A percentile compares a stretch with the other conserved stretches of the same genome.
Evolutionary conservation across 148 eudicot species (phyloP).

Genomic region (Chenopodium formosanum): DNA sequence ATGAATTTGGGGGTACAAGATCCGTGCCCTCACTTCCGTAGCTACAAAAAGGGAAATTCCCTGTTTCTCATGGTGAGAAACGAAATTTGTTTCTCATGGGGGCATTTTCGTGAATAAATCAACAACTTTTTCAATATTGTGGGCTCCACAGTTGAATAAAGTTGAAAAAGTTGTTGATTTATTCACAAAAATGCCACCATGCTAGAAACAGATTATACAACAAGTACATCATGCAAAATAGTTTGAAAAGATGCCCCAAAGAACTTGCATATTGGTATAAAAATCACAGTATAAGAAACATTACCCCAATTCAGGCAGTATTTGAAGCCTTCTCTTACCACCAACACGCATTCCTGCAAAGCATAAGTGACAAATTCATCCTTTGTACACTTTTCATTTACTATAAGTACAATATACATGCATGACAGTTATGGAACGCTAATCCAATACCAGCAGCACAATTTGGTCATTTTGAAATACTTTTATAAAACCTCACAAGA

Average conservation of each 20-base stretch:
- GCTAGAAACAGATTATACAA: background rate
- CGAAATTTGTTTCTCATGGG: too few relatives aligned
- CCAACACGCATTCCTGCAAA: constrained; percentile 75
- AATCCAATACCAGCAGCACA: background rate
- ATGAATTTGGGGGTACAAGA: constrained; percentile 73
- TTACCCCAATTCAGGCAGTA: constrained; percentile 76
- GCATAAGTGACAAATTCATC: background rate
- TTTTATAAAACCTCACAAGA: too few relatives aligned
- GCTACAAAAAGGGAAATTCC: constrained; percentile 51
- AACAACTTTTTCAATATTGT: too few relatives aligned
- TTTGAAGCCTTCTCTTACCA: constrained; percentile 59
- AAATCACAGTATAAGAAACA: background rate
- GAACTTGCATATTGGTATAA: background rate
- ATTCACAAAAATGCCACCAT: too few relatives aligned
- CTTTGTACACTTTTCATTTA: background rate
- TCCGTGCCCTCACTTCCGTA: constrained; percentile 48
- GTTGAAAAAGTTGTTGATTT: too few relatives aligned
- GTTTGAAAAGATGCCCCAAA: background rate
- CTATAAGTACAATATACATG: background rate
- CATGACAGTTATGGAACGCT: background rate
- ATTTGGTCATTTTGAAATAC: background rate
- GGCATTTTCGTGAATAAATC: too few relatives aligned
- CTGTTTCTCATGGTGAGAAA: too few relatives aligned
- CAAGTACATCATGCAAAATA: background rate
- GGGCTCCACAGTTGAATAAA: too few relatives aligned